Percentiles rank a stretch among this genome's conserved stretches.
Evolutionary conservation across 306 rosid species (phyloP).

Genomic region (Dalbergia cochinchinensis): DNA sequence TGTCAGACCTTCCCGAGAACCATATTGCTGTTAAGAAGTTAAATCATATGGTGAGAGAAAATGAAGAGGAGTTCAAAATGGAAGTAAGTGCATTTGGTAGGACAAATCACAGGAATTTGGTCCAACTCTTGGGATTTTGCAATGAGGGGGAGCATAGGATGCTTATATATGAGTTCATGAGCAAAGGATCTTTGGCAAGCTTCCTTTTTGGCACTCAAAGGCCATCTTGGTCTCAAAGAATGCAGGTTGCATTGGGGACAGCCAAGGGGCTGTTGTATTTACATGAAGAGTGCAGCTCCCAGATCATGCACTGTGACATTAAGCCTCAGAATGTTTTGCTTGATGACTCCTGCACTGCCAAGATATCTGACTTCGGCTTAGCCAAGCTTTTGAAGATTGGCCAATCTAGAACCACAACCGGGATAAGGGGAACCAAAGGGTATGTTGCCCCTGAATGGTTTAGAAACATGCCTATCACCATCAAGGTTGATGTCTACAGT

Average conservation of each 20-base stretch:
- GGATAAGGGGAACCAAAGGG: conserved; percentile 38
- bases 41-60: conserved; percentile 2
- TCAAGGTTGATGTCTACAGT: conserved; percentile 38
- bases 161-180: conserved; percentile 33
- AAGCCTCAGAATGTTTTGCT: conserved; percentile 38
- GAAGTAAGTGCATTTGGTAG: conserved; percentile 29
- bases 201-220: conserved; percentile 9
- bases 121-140: conserved; percentile 31
- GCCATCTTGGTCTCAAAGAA: conserved; percentile 35
- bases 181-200: conserved; percentile 21
- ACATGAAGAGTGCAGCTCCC: conserved; percentile 36
- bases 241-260: conserved; percentile 32
- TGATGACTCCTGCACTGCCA: conserved; percentile 29
- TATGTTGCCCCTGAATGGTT: conserved; percentile 42
- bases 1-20: neutral
- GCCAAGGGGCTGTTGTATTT: conserved; percentile 41
- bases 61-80: conserved; percentile 12
- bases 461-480: conserved; percentile 17
- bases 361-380: conserved; percentile 37
- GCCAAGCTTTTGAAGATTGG: conserved; percentile 30
- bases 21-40: conserved; percentile 37
- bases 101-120: conserved; percentile 37
- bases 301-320: conserved; percentile 37
- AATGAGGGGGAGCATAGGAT: conserved; percentile 12
- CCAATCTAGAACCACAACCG: neutral